Evolutionary conservation across 495 filamentous ascomycete genomes (phyloP).

Genomic region (Letharia lupina): DNA sequence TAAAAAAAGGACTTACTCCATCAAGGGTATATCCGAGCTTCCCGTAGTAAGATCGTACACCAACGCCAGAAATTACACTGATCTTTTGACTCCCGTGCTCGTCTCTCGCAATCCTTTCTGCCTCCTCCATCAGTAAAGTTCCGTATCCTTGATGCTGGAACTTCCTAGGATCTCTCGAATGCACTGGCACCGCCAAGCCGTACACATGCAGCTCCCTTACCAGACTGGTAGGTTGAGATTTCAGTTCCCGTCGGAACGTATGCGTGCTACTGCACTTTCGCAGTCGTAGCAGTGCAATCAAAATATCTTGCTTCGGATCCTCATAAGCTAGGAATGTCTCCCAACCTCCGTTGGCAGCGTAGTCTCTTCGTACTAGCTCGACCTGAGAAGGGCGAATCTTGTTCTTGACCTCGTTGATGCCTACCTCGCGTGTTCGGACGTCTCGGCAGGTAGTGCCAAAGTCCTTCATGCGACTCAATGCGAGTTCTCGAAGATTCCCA

Average conservation of each 20-base stretch:
- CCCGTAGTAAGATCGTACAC: constrained; percentile 86
- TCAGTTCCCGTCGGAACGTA: constrained; percentile 85
- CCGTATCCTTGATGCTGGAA: constrained; percentile 98
- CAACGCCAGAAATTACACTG: constrained; percentile 89
- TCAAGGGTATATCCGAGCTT: constrained; percentile 89
- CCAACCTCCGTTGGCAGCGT: constrained; percentile 91
- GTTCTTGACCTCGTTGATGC: constrained; percentile 97
- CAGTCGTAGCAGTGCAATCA: constrained; percentile 84
- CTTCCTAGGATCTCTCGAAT: constrained; percentile 85
- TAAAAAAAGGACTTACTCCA: constrained; percentile 35
- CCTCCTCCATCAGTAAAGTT: constrained; percentile 94
- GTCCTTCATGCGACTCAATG: constrained; percentile 92
- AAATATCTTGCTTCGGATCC: constrained; percentile 95
- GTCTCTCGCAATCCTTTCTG: constrained; percentile 84
- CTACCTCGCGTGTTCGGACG: constrained; percentile 94
- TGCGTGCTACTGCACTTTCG: constrained; percentile 82
- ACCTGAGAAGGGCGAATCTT: constrained; percentile 95
- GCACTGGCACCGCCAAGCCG: constrained; percentile 87
- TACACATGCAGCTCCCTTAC: constrained; percentile 96
- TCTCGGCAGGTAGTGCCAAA: constrained; percentile 96
- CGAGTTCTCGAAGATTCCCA: constrained; percentile 88
- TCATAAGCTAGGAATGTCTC: constrained; percentile 98
- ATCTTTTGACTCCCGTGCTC: constrained; percentile 93
- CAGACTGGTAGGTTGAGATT: constrained; percentile 76
- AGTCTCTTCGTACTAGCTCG: constrained; percentile 93